Percentiles rank a stretch among this genome's conserved stretches.
Evolutionary conservation across 768 basidiomycete genomes (phyloP).

Genomic region (Psilocybe cubensis): DNA sequence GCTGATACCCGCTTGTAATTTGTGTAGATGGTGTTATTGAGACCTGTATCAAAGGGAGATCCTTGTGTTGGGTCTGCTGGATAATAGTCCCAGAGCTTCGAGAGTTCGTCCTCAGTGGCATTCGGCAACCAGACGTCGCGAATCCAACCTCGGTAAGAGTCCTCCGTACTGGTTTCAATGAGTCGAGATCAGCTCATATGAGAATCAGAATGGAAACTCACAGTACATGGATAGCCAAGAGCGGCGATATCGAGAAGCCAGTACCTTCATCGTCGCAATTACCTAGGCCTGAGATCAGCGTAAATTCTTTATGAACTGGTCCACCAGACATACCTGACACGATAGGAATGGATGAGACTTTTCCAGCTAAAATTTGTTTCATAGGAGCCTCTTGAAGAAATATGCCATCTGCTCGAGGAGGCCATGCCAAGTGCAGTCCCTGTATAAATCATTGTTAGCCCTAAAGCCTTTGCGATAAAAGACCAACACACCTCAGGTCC

Average conservation of each 20-base stretch:
- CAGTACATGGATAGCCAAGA: background rate
- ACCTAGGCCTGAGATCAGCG: conserved; percentile 26
- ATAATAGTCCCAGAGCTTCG: conserved; percentile 32
- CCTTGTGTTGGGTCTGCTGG: conserved; percentile 41
- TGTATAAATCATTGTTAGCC: conserved; percentile 11
- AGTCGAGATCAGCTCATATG: background rate
- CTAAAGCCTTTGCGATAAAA: background rate
- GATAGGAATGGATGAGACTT: conserved; percentile 52
- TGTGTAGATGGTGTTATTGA: conserved; percentile 39
- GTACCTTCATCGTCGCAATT: conserved; percentile 65
- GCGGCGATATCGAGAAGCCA: conserved; percentile 39
- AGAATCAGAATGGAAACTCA: background rate
- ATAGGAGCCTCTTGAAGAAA: conserved; percentile 49
- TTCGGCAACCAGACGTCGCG: conserved; percentile 19
- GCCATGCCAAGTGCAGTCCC: conserved; percentile 46
- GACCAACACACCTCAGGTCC: conserved; percentile 2
- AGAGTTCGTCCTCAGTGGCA: conserved; percentile 21
- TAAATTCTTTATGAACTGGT: background rate
- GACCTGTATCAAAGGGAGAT: conserved; percentile 53
- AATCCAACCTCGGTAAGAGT: conserved; percentile 1
- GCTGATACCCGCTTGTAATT: conserved; percentile 57
- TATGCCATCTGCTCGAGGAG: conserved; percentile 52
- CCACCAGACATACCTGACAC: conserved; percentile 31
- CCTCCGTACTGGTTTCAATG: conserved; percentile 1
- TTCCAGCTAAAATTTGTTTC: conserved; percentile 42